Evolutionary conservation across 148 eudicot genomes (phyloP).

Genomic region (Rhododendron ovatum): DNA sequence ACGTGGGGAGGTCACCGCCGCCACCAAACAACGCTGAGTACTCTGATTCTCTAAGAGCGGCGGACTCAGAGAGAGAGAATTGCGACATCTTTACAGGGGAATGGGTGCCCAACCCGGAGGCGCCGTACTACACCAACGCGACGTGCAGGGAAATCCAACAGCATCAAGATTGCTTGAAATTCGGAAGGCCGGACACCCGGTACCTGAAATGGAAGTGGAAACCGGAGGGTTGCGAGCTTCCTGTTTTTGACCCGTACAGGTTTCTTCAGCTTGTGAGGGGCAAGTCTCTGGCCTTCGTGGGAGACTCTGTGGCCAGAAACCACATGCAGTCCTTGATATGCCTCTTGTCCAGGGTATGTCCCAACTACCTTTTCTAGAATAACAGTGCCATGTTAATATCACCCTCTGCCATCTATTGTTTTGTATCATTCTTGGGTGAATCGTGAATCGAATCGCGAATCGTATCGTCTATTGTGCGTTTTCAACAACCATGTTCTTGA

Average conservation of each 20-base stretch:
- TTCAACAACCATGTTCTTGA: neutral
- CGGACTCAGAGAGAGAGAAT: slow-evolving; percentile 13
- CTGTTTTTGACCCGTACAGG: slow-evolving; percentile 25
- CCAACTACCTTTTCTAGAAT: neutral
- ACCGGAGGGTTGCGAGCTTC: slow-evolving; percentile 39
- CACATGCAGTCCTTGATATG: slow-evolving; percentile 52
- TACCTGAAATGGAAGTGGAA: slow-evolving; percentile 57
- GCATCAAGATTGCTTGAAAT: slow-evolving; percentile 42
- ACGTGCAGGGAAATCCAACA: slow-evolving; percentile 16
- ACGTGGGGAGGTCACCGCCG: neutral
- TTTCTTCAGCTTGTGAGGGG: slow-evolving; percentile 31
- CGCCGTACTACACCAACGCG: slow-evolving; percentile 33
- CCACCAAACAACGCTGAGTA: neutral
- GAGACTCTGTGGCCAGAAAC: slow-evolving; percentile 56
- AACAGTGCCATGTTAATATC: neutral
- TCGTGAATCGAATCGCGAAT: too few species aligned
- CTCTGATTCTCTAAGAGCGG: neutral
- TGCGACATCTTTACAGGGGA: slow-evolving; percentile 42
- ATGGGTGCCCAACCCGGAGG: slow-evolving; percentile 33
- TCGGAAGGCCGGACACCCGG: slow-evolving; percentile 41
- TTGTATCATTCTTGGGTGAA: too few species aligned
- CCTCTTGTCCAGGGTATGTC: slow-evolving; percentile 31
- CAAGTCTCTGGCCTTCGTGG: slow-evolving; percentile 48
- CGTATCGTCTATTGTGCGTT: too few species aligned
- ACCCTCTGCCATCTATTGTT: too few species aligned